Percentiles rank a stretch among this genome's conserved stretches.
phyloP scores from a whole-genome alignment of 2,329 filamentous ascomycete genomes.

The Cadophora malorum region DNA sequence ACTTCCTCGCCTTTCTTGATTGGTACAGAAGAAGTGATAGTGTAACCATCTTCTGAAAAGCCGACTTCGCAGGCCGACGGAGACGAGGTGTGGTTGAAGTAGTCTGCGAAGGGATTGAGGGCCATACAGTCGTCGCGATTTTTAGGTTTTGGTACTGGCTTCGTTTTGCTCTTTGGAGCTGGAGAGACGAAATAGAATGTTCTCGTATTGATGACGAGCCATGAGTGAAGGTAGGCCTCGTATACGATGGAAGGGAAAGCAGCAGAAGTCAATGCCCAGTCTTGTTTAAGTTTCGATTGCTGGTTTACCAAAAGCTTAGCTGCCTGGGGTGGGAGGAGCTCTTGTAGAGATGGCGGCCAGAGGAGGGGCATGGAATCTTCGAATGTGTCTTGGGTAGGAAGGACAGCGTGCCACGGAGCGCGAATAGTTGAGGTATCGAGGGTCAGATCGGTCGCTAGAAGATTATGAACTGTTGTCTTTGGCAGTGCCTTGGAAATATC shows the following conservation, averaged over 20 bases:
- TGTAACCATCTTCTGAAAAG: constrained; percentile 59
- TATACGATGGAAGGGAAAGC: constrained; percentile 49
- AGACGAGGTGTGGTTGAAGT: constrained; percentile 65
- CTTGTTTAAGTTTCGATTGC: constrained; percentile 55
- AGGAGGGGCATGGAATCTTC: constrained; percentile 60
- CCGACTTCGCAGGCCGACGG: constrained; percentile 51
- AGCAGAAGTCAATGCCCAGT: constrained; percentile 54
- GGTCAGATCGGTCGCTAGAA: constrained; percentile 73
- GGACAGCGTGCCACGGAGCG: constrained; percentile 67
- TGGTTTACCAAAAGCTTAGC: constrained; percentile 60
- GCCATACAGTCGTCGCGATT: constrained; percentile 65
- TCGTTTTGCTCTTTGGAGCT: constrained; percentile 19
- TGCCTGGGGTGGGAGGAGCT: constrained; percentile 54
- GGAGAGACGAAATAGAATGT: constrained; percentile 61
- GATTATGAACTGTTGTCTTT: constrained; percentile 69
- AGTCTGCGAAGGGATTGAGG: constrained; percentile 74
- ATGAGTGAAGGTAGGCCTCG: constrained; percentile 58
- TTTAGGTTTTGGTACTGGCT: constrained; percentile 42
- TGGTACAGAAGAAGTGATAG: constrained; percentile 56
- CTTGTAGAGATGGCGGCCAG: constrained; percentile 54
- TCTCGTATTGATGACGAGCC: constrained; percentile 67
- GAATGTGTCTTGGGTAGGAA: constrained; percentile 70
- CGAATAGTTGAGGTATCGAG: constrained; percentile 57
- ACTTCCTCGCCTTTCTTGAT: constrained; percentile 69
- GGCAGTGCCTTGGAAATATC: constrained; percentile 58